Evolutionary conservation across 345 rosid genomes (phyloP), one percentile per base, ranked within the genome.

Genomic region (Salix caprea): DNA sequence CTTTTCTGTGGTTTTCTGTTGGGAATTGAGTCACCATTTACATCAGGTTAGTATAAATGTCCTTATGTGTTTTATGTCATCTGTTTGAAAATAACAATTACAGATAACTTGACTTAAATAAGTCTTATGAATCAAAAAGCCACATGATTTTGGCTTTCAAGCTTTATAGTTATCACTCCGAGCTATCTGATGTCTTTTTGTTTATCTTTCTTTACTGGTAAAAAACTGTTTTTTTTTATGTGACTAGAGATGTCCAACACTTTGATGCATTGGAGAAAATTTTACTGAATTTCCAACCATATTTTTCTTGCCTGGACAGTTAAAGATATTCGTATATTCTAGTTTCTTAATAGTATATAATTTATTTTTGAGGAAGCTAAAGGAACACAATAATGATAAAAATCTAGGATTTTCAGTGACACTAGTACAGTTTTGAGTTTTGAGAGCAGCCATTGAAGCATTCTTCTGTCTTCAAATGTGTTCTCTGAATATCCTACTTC

Each of bases 21-120:
- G 99, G 99, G 98, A 95, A 84, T 79, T 90, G 61, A 85, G 87
- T 86, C 94, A 88, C 85, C 92, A 91, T 78, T 81, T 95, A 70
- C 90, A 91, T 71, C 90, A 89, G 99, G 99, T 95, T 83, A 50
- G 89, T 72, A 9, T 56, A 8, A 56, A n/a, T 56, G 26, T 2
- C 26, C 23, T 61, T 56, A 39, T 19, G 24, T 14, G 37, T 72
- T 36, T 32, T 36, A 15, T 42, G 23, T 11, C 12, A 37, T 48
- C 18, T 54, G 21, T 36, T 67, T 52, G 15, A 56, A 26, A 10
- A 34, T 71, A n/a, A 13, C 13, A 34, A 18, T 50, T 39, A 15
- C 68, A 40, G 61, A 14, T 24, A 18, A 60, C 56, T 28, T 13
- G 28, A 39, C 36, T 24, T 56, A 36, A 73, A 23, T 13, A 23